Percentiles rank a stretch among this genome's conserved stretches.
phyloP scores from a whole-genome alignment of 2,329 filamentous ascomycete genomes.

The Aspergillus caelatus region DNA sequence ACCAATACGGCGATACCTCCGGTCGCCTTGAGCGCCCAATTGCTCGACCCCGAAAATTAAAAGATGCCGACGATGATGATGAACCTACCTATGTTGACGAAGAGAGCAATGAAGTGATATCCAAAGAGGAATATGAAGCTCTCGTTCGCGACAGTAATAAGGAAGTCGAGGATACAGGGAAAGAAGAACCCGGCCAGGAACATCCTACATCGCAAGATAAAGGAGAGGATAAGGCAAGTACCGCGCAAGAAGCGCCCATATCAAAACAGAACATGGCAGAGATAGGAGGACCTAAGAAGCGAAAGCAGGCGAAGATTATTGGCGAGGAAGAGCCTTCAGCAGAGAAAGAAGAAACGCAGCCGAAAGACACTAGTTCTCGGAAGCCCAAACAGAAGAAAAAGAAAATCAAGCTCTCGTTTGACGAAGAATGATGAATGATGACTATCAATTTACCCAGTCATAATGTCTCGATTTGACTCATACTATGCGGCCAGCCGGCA shows the following conservation, averaged over 20 bases:
- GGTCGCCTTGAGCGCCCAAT: slow-evolving; percentile 42
- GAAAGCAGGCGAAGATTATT: slow-evolving; percentile 46
- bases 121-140: slow-evolving; percentile 48
- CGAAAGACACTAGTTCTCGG: slow-evolving; percentile 27
- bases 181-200: slow-evolving; percentile 12
- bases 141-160: slow-evolving; percentile 34
- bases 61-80: slow-evolving; percentile 45
- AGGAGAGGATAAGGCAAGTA: slow-evolving; percentile 16
- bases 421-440: slow-evolving; percentile 28
- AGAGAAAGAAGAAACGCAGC: slow-evolving; percentile 24
- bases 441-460: background rate
- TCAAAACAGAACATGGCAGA: slow-evolving; percentile 42
- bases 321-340: slow-evolving; percentile 33
- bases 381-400: slow-evolving; percentile 46
- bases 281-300: slow-evolving; percentile 45
- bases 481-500: background rate
- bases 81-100: slow-evolving; percentile 49
- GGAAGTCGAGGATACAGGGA: slow-evolving; percentile 16
- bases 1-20: slow-evolving; percentile 38
- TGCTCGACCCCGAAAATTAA: slow-evolving; percentile 39
- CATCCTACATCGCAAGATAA: slow-evolving; percentile 11
- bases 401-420: slow-evolving; percentile 52
- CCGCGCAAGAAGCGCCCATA: slow-evolving; percentile 17
- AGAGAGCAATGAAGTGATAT: slow-evolving; percentile 46
- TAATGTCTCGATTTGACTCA: slow-evolving; percentile 1